Evolutionary conservation across 805 yeast genomes (phyloP).

Genomic region (Komagataella kurtzmanii): DNA sequence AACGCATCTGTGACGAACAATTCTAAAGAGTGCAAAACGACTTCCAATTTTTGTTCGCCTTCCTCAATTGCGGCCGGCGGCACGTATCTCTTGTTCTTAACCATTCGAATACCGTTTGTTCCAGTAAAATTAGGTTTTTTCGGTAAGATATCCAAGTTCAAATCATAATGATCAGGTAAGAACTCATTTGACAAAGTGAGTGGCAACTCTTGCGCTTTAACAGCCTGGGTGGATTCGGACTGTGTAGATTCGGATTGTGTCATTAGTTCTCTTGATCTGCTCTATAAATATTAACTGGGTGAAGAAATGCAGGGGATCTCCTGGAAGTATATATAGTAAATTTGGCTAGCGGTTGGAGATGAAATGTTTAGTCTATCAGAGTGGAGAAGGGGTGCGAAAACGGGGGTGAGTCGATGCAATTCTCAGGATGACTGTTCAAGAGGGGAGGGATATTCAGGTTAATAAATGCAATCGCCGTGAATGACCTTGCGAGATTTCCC

Average conservation of each 20-base stretch:
- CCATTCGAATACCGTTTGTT: conserved; percentile 18
- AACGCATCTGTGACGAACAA: conserved; percentile 23
- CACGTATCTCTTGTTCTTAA: conserved; percentile 10
- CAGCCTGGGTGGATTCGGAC: not conserved
- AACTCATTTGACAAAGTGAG: conserved; percentile 14
- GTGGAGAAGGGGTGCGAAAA: not conserved
- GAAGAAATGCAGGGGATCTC: not conserved
- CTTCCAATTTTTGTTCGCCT: conserved; percentile 6
- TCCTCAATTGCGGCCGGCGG: conserved; percentile 3
- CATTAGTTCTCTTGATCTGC: not conserved
- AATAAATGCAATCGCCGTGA: not conserved
- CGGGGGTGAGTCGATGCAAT: not conserved
- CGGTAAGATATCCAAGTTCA: conserved; percentile 21
- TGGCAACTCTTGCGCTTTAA: conserved; percentile 5
- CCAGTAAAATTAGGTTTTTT: conserved; percentile 33
- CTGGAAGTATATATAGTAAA: not conserved
- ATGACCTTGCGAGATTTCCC: not conserved
- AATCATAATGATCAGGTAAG: conserved; percentile 24
- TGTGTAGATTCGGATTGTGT: not conserved
- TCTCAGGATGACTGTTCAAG: not conserved
- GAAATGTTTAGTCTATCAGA: not conserved
- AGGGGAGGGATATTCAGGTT: not conserved
- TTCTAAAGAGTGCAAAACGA: conserved; percentile 27
- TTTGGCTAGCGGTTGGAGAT: not conserved
- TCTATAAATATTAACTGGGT: not conserved